Evolutionary conservation across 305 asterid genomes (phyloP), one percentile per base, ranked within the genome.

Genomic region (Fraxinus ornus): DNA sequence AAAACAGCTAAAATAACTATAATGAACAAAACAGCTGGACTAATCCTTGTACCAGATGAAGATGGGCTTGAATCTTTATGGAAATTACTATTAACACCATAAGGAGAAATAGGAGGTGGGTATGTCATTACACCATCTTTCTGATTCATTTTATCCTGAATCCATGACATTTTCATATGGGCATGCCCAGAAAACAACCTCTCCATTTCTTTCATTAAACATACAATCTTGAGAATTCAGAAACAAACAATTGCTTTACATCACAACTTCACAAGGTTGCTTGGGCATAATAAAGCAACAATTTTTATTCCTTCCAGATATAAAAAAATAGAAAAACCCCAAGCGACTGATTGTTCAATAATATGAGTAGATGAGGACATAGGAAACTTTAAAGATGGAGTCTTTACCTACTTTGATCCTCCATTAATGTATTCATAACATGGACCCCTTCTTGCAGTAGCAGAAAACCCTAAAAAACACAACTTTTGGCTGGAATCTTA

Each of bases 1-100:
- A 95, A 89, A 28, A 93, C 91, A 33, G 97, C 97, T 57, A 94
- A 79, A 79, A 92, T 91, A 32, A 94, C 95, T 76, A 95, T 91
- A 47, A 91, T 89, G 89, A 95, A 90, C 24, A 95, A 84, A 52
- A 93, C 89, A 55, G 96, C 94, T 12, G 99, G 99, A 62, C 93
- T 94, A 71, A 94, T 90, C 80, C 71, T 91, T 73, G 89, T 9
- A 3, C 92, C 94, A 47, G 97, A 84, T 78, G 98, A 80, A 37
- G 94, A 81, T 36, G 88, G 87, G 76, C 74, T 81, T 73, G 93
- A 84, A 52, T 90, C 94, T 77, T 79, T 90, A 33, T 90, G 90
- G 74, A 84, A 85, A 88, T 78, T 87, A 79, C 79, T 77, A 77
- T 24, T 68, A 66, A 77, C 85, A 55, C 66, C 89, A 75, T 84